These are phyloP conservation scores for Martiniozyma abietophila DNA, from an alignment of 805 yeast species.

Conservation along the genomic window DNA sequence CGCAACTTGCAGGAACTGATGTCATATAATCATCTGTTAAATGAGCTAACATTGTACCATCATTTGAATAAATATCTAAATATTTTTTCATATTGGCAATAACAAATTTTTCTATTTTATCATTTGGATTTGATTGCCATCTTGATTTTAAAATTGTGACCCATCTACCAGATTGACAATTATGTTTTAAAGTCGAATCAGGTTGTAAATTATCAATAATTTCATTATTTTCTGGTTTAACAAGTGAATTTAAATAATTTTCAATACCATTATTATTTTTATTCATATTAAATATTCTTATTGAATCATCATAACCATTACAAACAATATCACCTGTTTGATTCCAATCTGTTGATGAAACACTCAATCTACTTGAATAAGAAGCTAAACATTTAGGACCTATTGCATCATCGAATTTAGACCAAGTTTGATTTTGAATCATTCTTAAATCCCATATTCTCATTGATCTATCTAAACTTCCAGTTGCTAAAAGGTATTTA, in stretches of 20 bases:
- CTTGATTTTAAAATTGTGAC: conserved; percentile 81
- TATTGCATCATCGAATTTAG: conserved; percentile 38
- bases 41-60: conserved; percentile 74
- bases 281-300: conserved; percentile 55
- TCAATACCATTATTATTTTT: conserved; percentile 23
- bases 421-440: conserved; percentile 40
- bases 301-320: conserved; percentile 87
- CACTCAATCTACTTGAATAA: conserved; percentile 67
- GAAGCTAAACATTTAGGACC: conserved; percentile 49
- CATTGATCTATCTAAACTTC: conserved; percentile 78
- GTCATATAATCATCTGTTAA: conserved; percentile 50
- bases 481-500: conserved; percentile 66
- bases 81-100: conserved; percentile 91
- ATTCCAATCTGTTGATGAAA: conserved; percentile 82
- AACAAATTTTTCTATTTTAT: conserved; percentile 70
- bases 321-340: conserved; percentile 62
- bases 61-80: conserved; percentile 70
- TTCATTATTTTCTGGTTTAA: conserved; percentile 17
- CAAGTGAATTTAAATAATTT: conserved; percentile 8
- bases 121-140: conserved; percentile 72
- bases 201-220: conserved; percentile 45
- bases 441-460: conserved; percentile 82
- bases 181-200: conserved; percentile 59
- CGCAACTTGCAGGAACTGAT: conserved; percentile 87
- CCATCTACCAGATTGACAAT: conserved; percentile 97